phyloP scores from a whole-genome alignment of 2,329 filamentous ascomycete species.

The Hypomyces perniciosus region DNA sequence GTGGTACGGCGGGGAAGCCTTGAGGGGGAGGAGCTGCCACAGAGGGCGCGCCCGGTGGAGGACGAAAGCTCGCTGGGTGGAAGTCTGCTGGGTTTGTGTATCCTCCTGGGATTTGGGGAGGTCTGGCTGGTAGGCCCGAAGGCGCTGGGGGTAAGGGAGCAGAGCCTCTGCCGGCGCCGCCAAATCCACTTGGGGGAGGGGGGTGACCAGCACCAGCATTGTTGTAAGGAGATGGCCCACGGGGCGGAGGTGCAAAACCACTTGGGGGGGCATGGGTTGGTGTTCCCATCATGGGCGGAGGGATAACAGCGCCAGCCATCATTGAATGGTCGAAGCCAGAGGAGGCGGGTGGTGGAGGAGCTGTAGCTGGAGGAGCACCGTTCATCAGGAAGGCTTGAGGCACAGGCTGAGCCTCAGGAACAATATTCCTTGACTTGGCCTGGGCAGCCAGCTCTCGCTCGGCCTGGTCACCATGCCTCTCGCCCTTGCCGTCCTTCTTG shows the following conservation, averaged over 20 bases:
- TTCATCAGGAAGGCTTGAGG: slow-evolving; percentile 62
- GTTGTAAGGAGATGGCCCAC: slow-evolving; percentile 31
- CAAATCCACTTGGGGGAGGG: slow-evolving; percentile 18
- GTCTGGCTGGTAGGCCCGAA: slow-evolving; percentile 44
- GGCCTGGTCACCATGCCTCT: slow-evolving; percentile 89
- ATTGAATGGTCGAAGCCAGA: slow-evolving; percentile 31
- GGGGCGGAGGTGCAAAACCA: slow-evolving; percentile 32
- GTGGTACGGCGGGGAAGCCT: slow-evolving; percentile 32
- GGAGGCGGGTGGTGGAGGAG: slow-evolving; percentile 17
- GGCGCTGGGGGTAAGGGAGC: slow-evolving; percentile 43
- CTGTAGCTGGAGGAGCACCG: slow-evolving; percentile 18
- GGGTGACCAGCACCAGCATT: slow-evolving; percentile 20
- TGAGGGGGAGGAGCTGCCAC: slow-evolving; percentile 33
- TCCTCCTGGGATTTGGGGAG: slow-evolving; percentile 39
- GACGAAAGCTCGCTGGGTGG: slow-evolving; percentile 39
- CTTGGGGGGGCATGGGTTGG: slow-evolving; percentile 29
- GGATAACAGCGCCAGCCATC: slow-evolving; percentile 23
- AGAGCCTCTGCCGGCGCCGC: slow-evolving; percentile 22
- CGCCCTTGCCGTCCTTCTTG: slow-evolving; percentile 98
- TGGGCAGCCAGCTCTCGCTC: slow-evolving; percentile 87
- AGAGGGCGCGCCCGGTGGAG: slow-evolving; percentile 18
- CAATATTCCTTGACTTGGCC: slow-evolving; percentile 89
- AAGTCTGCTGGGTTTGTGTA: slow-evolving; percentile 44
- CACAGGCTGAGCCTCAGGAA: slow-evolving; percentile 70
- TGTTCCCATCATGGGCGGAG: slow-evolving; percentile 19